phyloP scores from a whole-genome alignment of 1,139 yeast species.

The Yamadazyma buinensis region DNA sequence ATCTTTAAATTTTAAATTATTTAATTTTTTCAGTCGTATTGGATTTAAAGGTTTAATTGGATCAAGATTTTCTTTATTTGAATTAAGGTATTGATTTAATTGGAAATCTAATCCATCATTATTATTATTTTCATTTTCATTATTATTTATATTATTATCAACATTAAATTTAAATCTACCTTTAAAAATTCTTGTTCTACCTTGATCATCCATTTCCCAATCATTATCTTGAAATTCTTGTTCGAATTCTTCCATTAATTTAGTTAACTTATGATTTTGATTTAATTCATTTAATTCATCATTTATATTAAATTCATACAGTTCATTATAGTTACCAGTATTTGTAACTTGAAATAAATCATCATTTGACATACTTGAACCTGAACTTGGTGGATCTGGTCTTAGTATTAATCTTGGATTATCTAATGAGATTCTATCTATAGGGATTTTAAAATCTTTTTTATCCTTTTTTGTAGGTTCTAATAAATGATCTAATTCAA shows the following conservation, averaged over 20 bases:
- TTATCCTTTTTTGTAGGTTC: constrained; percentile 5
- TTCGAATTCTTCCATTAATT: constrained; percentile 28
- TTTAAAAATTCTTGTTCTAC: constrained; percentile 42
- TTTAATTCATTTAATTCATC: constrained; percentile 7
- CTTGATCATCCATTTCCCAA: constrained; percentile 44
- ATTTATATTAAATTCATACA: constrained; percentile 14
- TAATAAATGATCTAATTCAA: constrained; percentile 23
- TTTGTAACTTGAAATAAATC: constrained; percentile 42
- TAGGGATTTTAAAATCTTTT: not conserved
- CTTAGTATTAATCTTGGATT: constrained; percentile 4
- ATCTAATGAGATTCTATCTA: constrained; percentile 3
- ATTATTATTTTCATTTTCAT: too few relatives aligned
- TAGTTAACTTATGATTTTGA: constrained; percentile 33
- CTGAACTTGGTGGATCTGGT: not conserved
- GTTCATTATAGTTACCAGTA: constrained; percentile 3
- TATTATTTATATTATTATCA: too few relatives aligned
- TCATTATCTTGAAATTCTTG: constrained; percentile 22
- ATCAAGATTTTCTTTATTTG: constrained; percentile 37
- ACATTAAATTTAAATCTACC: constrained; percentile 28
- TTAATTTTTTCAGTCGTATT: constrained; percentile 5
- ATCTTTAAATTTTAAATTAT: constrained; percentile 16
- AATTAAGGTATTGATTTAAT: constrained; percentile 26
- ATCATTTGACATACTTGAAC: constrained; percentile 7
- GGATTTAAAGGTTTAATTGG: constrained; percentile 18
- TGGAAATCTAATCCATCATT: constrained; percentile 24